Conservation (phyloP, 495 filamentous ascomycete genomes). For the Venustampulla echinocandica region DNA sequence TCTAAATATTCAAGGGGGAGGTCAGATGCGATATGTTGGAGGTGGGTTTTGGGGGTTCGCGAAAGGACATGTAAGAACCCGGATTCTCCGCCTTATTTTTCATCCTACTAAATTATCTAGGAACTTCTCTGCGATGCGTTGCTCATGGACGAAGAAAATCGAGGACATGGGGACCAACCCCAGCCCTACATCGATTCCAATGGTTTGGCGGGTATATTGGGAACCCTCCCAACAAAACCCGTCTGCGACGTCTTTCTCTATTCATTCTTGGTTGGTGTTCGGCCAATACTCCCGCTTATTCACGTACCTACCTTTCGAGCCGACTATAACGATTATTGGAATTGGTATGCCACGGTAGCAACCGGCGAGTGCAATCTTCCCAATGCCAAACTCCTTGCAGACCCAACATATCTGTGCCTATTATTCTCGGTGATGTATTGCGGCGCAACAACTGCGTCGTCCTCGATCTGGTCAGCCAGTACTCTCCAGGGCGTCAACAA, state of each 20-base stretch:
- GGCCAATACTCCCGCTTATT: not conserved
- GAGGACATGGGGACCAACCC: not conserved
- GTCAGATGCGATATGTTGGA: not conserved
- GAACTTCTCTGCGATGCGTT: not conserved
- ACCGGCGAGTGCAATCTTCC: not conserved
- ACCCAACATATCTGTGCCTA: not conserved
- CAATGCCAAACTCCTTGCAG: not conserved
- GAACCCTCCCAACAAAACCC: not conserved
- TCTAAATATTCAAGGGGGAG: not conserved
- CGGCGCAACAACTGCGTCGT: not conserved
- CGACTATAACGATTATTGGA: not conserved
- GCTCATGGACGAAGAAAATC: not conserved
- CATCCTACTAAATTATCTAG: not conserved
- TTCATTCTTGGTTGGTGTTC: not conserved
- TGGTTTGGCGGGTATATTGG: not conserved
- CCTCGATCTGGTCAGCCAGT: not conserved
- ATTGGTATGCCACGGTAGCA: not conserved
- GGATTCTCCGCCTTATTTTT: not conserved
- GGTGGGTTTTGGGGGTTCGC: not conserved
- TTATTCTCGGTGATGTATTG: not conserved
- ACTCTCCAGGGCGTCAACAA: not conserved
- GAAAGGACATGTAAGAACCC: not conserved
- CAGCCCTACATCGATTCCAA: not conserved
- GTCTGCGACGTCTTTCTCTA: not conserved
- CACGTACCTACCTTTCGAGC: not conserved